Base-by-base conservation (phyloP, 2,329 filamentous ascomycete genomes). In the Penicillium fuscoglaucum region DNA sequence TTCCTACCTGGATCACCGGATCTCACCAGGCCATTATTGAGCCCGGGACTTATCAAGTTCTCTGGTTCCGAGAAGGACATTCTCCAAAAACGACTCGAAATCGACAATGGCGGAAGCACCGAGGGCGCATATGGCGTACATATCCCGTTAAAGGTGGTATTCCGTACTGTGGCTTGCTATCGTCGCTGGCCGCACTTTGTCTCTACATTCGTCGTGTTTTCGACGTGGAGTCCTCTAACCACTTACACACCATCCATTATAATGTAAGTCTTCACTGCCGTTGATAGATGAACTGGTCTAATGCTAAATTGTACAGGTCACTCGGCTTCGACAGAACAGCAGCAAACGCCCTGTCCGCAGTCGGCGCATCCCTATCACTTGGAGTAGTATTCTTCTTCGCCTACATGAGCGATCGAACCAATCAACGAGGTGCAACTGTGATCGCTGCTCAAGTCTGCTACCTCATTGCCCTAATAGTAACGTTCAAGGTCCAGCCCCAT, bases 161-260 rank as follows among this genome's bases (percentile, higher is more conserved):
- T 37, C 8, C 47, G 47, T 8, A 37, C 47, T 37, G 33, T 49
- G 9, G 6, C 15, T n/a, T 49, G 31, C 47, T 49, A 49, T 6
- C 47, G 47, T n/a, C 47, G 47, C 15, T 50, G 48, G 48, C 48
- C 24, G 4, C 48, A 50, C 24, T 50, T 50, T 19, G 19, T 50
- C 4, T 39, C 48, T 17, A 50, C 48, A 9, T 39, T 39, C 7
- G 33, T 39, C 12, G 48, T 50, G 19, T 50, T 50, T 13, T 50
- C 48, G 4, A 50, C 48, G 3, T 50, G 48, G 48, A 50, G 48
- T 28, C 48, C 48, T 28, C 24, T 50, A 9, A 50, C 48, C 17
- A 50, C 48, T 6, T 50, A 39, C 31, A 50, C 48, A 1, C 48
- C 48, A 1, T 28, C 33, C 1, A 50, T 50, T 6, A 50, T 50